A percentile compares a stretch with the other conserved stretches of the same genome.
Evolutionary conservation across 345 rosid species (phyloP).

Genomic region (Euphorbia lathyris): DNA sequence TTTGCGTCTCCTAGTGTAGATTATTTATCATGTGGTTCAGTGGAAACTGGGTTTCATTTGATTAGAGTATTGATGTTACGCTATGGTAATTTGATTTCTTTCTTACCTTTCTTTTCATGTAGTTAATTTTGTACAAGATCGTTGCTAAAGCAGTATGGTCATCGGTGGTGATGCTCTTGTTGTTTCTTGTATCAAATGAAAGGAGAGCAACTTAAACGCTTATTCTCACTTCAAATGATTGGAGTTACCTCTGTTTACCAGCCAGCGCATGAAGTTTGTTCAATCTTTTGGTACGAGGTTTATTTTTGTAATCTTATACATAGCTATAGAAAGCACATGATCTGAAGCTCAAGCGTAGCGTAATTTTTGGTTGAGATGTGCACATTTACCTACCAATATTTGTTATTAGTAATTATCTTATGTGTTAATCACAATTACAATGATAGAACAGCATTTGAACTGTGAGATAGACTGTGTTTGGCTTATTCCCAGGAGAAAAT

Average conservation of each 20-base stretch:
- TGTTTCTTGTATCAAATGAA: background rate
- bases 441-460: background rate
- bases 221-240: too few relatives aligned
- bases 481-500: background rate
- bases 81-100: background rate
- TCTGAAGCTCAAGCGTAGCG: constrained; percentile 6
- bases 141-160: background rate
- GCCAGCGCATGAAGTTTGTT: background rate
- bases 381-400: background rate
- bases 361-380: background rate
- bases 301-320: background rate
- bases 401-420: background rate
- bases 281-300: background rate
- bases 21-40: background rate
- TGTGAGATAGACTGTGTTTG: background rate
- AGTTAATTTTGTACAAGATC: constrained; percentile 4
- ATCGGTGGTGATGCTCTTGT: background rate
- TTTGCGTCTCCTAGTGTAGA: background rate
- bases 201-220: background rate
- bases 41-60: background rate
- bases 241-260: background rate
- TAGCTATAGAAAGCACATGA: background rate
- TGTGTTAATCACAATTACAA: background rate
- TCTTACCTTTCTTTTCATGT: background rate
- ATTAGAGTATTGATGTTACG: background rate